Evolutionary conservation across 108 stramenopile species (phyloP), one percentile per base, ranked within the genome.

Genomic region (Epithemia pelagica): DNA sequence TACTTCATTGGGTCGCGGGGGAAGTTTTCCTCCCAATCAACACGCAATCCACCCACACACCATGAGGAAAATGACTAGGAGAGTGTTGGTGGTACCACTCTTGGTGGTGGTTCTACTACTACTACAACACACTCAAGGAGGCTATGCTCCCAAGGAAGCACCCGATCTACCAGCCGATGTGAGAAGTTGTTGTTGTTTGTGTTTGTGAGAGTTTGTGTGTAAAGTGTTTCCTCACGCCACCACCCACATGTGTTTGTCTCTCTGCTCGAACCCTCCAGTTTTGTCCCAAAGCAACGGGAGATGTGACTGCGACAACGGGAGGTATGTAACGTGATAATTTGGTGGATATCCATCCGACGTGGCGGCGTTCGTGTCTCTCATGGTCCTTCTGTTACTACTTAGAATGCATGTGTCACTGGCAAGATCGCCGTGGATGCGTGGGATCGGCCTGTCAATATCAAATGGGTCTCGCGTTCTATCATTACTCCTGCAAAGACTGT

Each of bases 331-430:
- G 28, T 2, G 21, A 58, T 67, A 37, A n/a, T 26, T 58, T 58
- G 18, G 8, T 65, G 33, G 30, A 32, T 8, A 58, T 22, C 32
- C 37, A 73, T 5, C 37, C 15, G 46, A 53, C 23, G 27, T 52
- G 24, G 61, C 1, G 51, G 51, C 19, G n/a, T n/a, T n/a, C n/a
- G n/a, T n/a, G n/a, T n/a, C n/a, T n/a, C n/a, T n/a, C n/a, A n/a
- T n/a, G n/a, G n/a, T n/a, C n/a, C n/a, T n/a, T n/a, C n/a, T n/a
- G n/a, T n/a, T n/a, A n/a, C n/a, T n/a, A n/a, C n/a, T 52, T 71
- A 82, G 90, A 91, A 69, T 91, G 90, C 85, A 91, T 91, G 86
- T 92, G 90, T 73, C 75, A 87, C 66, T 89, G 87, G 87, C 86
- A 92, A 71, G 80, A 85, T 65, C 82, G 81, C 59, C 76, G 85